phyloP scores from a whole-genome alignment of 2,329 filamentous ascomycete genomes.

The Helotiales sp. region DNA sequence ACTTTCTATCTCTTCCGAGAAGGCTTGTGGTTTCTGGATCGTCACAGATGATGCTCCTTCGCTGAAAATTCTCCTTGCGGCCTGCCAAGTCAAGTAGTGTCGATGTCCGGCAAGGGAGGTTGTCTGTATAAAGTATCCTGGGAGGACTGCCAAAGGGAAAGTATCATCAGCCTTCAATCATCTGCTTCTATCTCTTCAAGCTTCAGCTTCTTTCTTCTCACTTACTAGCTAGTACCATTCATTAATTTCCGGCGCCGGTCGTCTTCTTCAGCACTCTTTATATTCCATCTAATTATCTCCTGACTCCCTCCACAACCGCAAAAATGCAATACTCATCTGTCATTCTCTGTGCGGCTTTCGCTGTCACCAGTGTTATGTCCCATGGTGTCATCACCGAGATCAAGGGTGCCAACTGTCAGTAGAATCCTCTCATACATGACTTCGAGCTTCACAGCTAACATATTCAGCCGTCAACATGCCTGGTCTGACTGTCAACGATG shows the following conservation, averaged over 20 bases:
- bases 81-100: constrained; percentile 1
- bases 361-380: constrained; percentile 51
- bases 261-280: constrained; percentile 12
- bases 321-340: constrained; percentile 52
- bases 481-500: constrained; percentile 57
- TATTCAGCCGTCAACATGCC: constrained; percentile 26
- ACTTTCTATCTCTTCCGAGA: constrained; percentile 8
- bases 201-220: background rate
- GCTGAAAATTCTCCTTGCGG: background rate
- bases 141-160: background rate
- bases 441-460: background rate
- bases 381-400: constrained; percentile 62
- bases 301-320: constrained; percentile 15
- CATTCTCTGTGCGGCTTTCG: constrained; percentile 50
- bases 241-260: constrained; percentile 11
- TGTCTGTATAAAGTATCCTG: constrained; percentile 8
- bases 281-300: constrained; percentile 3
- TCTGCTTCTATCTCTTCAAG: constrained; percentile 8
- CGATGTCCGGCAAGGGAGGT: background rate
- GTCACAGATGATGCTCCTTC: constrained; percentile 10
- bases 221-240: constrained; percentile 7
- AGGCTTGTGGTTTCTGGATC: constrained; percentile 6
- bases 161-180: constrained; percentile 14
- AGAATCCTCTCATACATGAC: background rate
- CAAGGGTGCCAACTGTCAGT: constrained; percentile 59